phyloP scores from a whole-genome alignment of 2,329 filamentous ascomycete species.

The Neonectria magnoliae region DNA sequence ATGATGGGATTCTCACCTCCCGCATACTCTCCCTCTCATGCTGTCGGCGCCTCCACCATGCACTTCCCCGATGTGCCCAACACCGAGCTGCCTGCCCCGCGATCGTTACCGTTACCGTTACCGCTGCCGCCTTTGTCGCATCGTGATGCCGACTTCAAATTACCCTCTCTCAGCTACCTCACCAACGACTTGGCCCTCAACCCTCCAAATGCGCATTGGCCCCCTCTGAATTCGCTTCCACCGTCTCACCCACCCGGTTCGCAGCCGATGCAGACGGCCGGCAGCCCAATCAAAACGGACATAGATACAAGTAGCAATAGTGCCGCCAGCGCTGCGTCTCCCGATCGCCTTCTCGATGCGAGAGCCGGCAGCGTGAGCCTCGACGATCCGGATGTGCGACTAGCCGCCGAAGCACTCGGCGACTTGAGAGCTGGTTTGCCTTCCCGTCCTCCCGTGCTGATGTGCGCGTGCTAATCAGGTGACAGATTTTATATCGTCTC shows the following conservation, averaged over 20 bases:
- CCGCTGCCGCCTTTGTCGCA: slow-evolving; percentile 32
- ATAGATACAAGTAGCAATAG: slow-evolving; percentile 56
- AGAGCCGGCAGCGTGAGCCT: slow-evolving; percentile 64
- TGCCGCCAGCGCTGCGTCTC: slow-evolving; percentile 55
- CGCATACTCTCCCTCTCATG: slow-evolving; percentile 34
- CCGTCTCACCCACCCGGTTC: slow-evolving; percentile 49
- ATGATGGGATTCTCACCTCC: slow-evolving; percentile 40
- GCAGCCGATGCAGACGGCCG: slow-evolving; percentile 47
- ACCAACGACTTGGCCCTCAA: slow-evolving; percentile 44
- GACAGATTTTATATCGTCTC: slow-evolving; percentile 74
- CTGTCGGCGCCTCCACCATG: slow-evolving; percentile 36
- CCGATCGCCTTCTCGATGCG: slow-evolving; percentile 56
- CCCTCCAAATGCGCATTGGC: slow-evolving; percentile 51
- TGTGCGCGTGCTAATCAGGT: slow-evolving; percentile 20
- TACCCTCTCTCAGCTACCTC: slow-evolving; percentile 51
- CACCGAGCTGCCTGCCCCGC: slow-evolving; percentile 36
- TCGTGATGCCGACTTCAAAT: slow-evolving; percentile 43
- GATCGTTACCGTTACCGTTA: slow-evolving; percentile 27
- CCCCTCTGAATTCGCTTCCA: slow-evolving; percentile 60
- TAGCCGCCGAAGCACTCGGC: slow-evolving; percentile 80
- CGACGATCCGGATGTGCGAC: slow-evolving; percentile 73
- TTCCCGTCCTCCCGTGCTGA: slow-evolving; percentile 1
- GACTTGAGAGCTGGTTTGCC: slow-evolving; percentile 75
- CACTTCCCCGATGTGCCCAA: slow-evolving; percentile 44
- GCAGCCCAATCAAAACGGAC: slow-evolving; percentile 61